Base-by-base conservation (phyloP, 106 monocot genomes). In the Apostasia ramifera region DNA sequence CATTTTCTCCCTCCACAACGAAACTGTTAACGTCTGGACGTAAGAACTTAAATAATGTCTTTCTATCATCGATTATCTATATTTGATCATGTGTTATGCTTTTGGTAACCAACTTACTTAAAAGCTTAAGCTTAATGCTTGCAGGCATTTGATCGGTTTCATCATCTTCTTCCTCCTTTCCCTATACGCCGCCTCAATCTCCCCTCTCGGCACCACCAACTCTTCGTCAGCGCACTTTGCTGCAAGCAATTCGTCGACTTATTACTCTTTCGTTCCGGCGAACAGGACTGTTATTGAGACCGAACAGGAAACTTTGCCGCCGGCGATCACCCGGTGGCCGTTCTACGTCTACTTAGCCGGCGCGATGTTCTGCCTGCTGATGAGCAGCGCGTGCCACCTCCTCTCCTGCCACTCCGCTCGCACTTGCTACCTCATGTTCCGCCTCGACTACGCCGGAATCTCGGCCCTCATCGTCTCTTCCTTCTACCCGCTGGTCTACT, bases 361-460 rank as follows among this genome's bases (percentile, higher is more conserved):
- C 11, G 81, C 79, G 38, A 89, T 89, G 85, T 72, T 82, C 50
- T 89, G 89, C 67, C 71, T 89, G 1, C 82, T 89, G 26, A 74
- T 65, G 14, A 89, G 89, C 82, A 85, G 89, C 71, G 46, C 63
- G 8, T 82, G 85, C 82, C 85, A 89, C 57, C 85, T 89, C 50
- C 68, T 85, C 71, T 47, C 48, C 13, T 75, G 75, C 75, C 75
- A 69, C 68, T 75, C 68, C 1, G 42, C 68, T 6, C 40, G 15
- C 8, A 58, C 57, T 3, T n/a, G 56, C 53, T 68, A 68, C 67
- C 13, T 40, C 5, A 82, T 85, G 82, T 82, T 89, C 55, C 82
- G 81, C 8, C 85, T 89, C 39, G 89, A 89, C 74, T 89, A 82
- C 69, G 71, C 79, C 14, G 85, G 89, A 15, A 85, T 89, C 62